phyloP scores from a whole-genome alignment of 1,139 yeast genomes.

The Kluyveromyces sp. region DNA sequence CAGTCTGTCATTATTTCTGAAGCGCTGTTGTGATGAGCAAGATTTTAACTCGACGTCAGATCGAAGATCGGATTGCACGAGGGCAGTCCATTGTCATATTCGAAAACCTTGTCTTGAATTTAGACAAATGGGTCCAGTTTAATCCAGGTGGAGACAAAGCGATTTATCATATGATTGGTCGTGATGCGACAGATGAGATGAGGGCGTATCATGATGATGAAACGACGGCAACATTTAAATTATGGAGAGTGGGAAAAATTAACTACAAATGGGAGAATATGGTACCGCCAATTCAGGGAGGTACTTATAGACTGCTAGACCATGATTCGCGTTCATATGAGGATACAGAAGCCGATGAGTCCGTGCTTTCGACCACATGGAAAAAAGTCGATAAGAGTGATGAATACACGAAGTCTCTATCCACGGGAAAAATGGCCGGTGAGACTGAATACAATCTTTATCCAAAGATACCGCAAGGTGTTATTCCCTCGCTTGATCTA shows the following conservation, averaged over 20 bases:
- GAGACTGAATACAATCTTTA: conserved; percentile 34
- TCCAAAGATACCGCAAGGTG: conserved; percentile 47
- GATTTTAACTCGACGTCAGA: conserved; percentile 28
- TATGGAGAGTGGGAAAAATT: conserved; percentile 58
- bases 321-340: not conserved
- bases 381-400: conserved; percentile 3
- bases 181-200: conserved; percentile 90
- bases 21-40: not conserved
- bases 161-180: conserved; percentile 73
- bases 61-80: conserved; percentile 50
- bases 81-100: conserved; percentile 70
- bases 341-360: conserved; percentile 28
- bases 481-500: conserved; percentile 35
- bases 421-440: conserved; percentile 30
- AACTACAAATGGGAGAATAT: conserved; percentile 62
- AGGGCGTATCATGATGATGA: conserved; percentile 66
- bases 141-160: conserved; percentile 93
- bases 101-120: conserved; percentile 49
- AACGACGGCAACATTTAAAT: conserved; percentile 42
- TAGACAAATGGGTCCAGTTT: conserved; percentile 59
- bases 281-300: conserved; percentile 88
- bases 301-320: conserved; percentile 20
- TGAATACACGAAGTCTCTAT: conserved; percentile 2
- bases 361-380: conserved; percentile 3
- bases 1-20: too few species aligned